Base-by-base conservation (phyloP, 2,329 filamentous ascomycete species). In the Colletotrichum destructivum region DNA sequence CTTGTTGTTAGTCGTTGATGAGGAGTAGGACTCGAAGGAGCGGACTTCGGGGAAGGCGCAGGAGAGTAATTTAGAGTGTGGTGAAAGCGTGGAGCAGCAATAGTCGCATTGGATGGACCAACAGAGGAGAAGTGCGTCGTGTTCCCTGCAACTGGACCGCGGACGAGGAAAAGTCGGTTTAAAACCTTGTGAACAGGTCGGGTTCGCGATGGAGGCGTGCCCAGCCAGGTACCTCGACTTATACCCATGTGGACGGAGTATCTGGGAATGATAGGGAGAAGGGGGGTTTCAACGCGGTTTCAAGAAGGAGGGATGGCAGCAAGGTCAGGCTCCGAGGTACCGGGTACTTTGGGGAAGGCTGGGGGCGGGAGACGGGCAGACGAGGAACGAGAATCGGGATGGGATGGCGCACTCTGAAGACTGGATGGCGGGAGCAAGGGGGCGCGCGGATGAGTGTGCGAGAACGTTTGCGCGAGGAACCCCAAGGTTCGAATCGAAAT, bases 131-230 rank as follows among this genome's bases (percentile, higher is more conserved):
- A 70, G 38, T 42, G 66, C 66, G 66, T 70, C 61, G 49, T 70
- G 60, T 70, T 72, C 66, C 66, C 70, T 70, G 70, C 66, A 70
- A 60, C 21, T 56, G 66, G 56, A 62, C 44, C 75, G 74, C 77
- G 75, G 78, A 77, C 78, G 78, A 78, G 74, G 77, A 79, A 79
- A 79, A 79, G 77, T 78, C 78, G 78, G 76, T 78, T 79, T 78
- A 79, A 76, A 75, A 79, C 77, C 66, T 62, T 70, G 70, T 70
- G 66, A 70, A 52, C 60, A 57, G 70, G 70, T 54, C 66, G 18
- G 61, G 61, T 70, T 70, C 55, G 59, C 57, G 55, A 72, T 56
- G 49, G 47, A 70, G 69, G 66, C 60, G 54, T 63, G 69, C 49
- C 31, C 61, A 51, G 66, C 70, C 61, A 72, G 61, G 70, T 72